Conservation (phyloP, 1,284 basidiomycete genomes). For the Puccinia polysora region DNA sequence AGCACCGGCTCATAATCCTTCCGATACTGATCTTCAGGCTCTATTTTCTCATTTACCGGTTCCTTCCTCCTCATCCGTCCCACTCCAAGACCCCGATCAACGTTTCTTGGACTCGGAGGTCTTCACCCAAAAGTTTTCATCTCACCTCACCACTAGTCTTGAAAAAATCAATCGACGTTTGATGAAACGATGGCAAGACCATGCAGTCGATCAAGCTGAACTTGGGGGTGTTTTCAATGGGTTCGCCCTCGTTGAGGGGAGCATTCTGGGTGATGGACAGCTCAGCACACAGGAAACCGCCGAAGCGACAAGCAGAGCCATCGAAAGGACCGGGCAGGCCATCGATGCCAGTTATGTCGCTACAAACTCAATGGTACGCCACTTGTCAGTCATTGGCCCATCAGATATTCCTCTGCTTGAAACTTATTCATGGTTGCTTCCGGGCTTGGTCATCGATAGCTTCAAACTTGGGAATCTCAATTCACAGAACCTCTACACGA, state of each 20-base stretch:
- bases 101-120: constrained; percentile 92
- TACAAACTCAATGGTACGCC: constrained; percentile 72
- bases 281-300: constrained; percentile 50
- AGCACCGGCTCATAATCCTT: constrained; percentile 89
- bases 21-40: constrained; percentile 67
- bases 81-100: constrained; percentile 80
- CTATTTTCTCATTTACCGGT: constrained; percentile 81
- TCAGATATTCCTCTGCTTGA: too few species aligned
- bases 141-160: constrained; percentile 82
- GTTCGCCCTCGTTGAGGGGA: constrained; percentile 77
- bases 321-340: constrained; percentile 91
- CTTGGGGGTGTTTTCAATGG: constrained; percentile 92
- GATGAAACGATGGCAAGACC: constrained; percentile 89
- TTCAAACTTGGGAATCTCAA: constrained; percentile 83
- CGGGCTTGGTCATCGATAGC: constrained; percentile 55
- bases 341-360: constrained; percentile 89
- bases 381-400: neutral
- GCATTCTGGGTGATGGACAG: constrained; percentile 45
- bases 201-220: constrained; percentile 84
- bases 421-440: too few species aligned
- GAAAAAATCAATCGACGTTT: constrained; percentile 90
- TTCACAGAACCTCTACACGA: constrained; percentile 95
- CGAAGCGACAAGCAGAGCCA: constrained; percentile 66
- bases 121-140: constrained; percentile 93
- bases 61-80: constrained; percentile 67